phyloP scores from a whole-genome alignment of 2,329 filamentous ascomycete species.

The Botrytis aclada region DNA sequence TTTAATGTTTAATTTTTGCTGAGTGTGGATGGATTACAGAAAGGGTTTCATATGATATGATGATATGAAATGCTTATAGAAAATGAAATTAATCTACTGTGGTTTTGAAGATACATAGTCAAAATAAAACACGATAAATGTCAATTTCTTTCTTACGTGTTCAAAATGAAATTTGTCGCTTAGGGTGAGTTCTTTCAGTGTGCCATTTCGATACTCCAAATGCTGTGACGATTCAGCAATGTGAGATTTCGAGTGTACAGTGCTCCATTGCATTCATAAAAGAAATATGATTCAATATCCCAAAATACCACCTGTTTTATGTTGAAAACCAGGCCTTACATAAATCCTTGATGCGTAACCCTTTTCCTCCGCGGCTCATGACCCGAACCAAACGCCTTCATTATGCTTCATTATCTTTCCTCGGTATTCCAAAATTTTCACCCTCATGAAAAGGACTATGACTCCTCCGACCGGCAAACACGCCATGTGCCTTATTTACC shows the following conservation, averaged over 20 bases:
- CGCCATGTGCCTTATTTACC: not conserved
- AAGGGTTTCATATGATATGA: not conserved
- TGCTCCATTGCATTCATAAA: not conserved
- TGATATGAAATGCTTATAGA: not conserved
- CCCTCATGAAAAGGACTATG: not conserved
- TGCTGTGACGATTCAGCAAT: not conserved
- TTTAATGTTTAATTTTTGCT: slow-evolving; percentile 6
- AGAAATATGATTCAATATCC: not conserved
- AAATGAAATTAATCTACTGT: not conserved
- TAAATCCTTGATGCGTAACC: not conserved
- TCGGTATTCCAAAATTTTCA: not conserved
- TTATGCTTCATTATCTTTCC: not conserved
- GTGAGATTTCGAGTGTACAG: not conserved
- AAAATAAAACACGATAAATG: not conserved
- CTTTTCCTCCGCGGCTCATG: not conserved
- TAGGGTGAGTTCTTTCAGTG: not conserved
- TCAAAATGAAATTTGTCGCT: not conserved
- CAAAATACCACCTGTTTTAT: not conserved
- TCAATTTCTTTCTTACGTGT: too few species aligned
- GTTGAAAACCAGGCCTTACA: not conserved
- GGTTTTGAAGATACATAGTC: not conserved
- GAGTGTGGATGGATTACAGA: not conserved
- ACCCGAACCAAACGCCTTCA: not conserved
- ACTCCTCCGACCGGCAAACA: not conserved
- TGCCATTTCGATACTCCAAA: not conserved